These are phyloP conservation scores for Canavalia gladiata DNA, from an alignment of 306 rosid genomes.

Conservation along the genomic window DNA sequence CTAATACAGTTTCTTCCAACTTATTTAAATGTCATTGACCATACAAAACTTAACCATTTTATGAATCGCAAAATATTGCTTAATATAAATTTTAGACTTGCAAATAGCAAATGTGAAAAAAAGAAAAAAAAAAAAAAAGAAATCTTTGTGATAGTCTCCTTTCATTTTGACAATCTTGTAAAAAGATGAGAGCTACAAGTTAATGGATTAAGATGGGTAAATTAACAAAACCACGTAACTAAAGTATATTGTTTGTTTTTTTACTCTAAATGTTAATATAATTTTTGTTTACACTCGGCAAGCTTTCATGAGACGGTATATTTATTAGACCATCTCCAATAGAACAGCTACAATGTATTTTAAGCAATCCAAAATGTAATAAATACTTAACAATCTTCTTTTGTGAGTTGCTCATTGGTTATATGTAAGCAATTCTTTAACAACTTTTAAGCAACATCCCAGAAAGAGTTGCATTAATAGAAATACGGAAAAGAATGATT, in stretches of 20 bases:
- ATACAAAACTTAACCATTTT: not conserved
- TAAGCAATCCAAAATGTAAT: too few species aligned
- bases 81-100: not conserved
- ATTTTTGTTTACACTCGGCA: not conserved
- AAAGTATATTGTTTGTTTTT: not conserved
- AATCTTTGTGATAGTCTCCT: not conserved
- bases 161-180: not conserved
- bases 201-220: not conserved
- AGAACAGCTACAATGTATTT: too few species aligned
- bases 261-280: not conserved
- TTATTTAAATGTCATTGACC: constrained; percentile 8
- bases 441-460: too few species aligned
- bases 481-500: too few species aligned
- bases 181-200: not conserved
- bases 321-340: too few species aligned
- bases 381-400: too few species aligned
- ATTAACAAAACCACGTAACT: not conserved
- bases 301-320: too few species aligned
- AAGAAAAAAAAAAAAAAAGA: not conserved
- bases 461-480: too few species aligned
- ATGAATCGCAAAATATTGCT: not conserved
- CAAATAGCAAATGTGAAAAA: not conserved
- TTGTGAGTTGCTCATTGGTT: too few species aligned
- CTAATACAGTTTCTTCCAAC: not conserved
- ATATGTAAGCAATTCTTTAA: too few species aligned